Percentiles rank a stretch among this genome's conserved stretches.
phyloP scores from a whole-genome alignment of 306 rosid species.

The Carpinus viminea region DNA sequence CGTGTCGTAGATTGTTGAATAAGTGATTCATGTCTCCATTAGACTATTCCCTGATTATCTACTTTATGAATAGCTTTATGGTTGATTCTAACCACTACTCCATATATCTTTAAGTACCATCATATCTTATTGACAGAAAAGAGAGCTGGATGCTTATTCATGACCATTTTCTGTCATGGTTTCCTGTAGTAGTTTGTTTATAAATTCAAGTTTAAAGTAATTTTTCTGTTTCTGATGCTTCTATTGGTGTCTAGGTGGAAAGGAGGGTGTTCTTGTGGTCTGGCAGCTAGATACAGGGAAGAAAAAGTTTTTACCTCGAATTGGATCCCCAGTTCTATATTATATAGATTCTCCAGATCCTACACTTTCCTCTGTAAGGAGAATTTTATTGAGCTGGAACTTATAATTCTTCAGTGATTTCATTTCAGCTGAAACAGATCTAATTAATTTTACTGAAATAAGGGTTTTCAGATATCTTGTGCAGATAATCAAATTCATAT shows the following conservation, averaged over 20 bases:
- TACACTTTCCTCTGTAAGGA: conserved; percentile 72
- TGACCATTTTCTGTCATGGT: background rate
- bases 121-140: conserved; percentile 9
- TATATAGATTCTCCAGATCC: conserved; percentile 78
- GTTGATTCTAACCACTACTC: conserved; percentile 10
- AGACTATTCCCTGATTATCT: conserved; percentile 8
- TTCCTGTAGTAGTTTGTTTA: conserved; percentile 11
- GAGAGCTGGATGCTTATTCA: background rate
- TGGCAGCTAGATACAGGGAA: conserved; percentile 94
- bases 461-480: conserved; percentile 72
- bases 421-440: conserved; percentile 17
- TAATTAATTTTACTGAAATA: conserved; percentile 49
- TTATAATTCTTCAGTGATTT: conserved; percentile 7
- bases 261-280: conserved; percentile 91
- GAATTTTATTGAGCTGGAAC: conserved; percentile 15
- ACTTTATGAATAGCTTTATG: background rate
- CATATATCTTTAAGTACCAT: conserved; percentile 6
- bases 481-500: conserved; percentile 91
- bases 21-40: background rate
- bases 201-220: background rate
- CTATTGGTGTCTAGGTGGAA: conserved; percentile 62
- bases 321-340: conserved; percentile 88
- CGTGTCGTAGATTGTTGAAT: conserved; percentile 5
- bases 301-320: conserved; percentile 73
- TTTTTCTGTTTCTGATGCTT: conserved; percentile 31